Base-by-base conservation (phyloP, 306 rosid species). In the Styphnolobium japonicum region DNA sequence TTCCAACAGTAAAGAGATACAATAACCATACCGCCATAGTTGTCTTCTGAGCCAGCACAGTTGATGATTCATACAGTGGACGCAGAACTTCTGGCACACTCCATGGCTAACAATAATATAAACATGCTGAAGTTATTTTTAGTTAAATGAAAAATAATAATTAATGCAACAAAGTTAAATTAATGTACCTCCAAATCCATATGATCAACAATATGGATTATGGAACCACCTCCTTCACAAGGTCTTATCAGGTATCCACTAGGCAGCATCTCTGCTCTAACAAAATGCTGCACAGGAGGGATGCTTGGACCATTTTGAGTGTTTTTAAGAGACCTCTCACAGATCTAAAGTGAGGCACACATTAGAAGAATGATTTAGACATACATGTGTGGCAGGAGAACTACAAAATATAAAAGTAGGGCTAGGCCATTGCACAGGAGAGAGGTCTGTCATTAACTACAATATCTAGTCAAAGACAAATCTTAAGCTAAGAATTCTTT, bases 191-290 rank as follows among this genome's bases (percentile, higher is more conserved):
- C 97, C 84, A 94, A 84, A 79, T 94, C 92, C 91, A 93, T 83
- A 83, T 93, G 97, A 86, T 95, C 99, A 86, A 94, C 98, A 7
- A 94, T 85, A 83, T 94, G 98, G 34, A 94, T 92, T 79, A 94
- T 94, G 52, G 98, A 94, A 72, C 98, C 98, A 49, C 98, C 98
- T 62, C 98, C 98, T 71, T 94, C 98, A 84, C 98, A 94, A 74
- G 98, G 97, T 34, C 98, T 89, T 76, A 92, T 89, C 67, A 94
- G 88, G 58, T 94, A 94, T 55, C 98, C 98, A 75, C 98, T 89
- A 57, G 98, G 93, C 78, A 94, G 89, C 95, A 94, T 89, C 76
- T 94, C 98, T 65, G 95, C 97, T 86, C 98, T 89, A 45, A 92
- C 95, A 85, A 94, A 94, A 86, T 89, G 97, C 86, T 93, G 98